phyloP scores from a whole-genome alignment of 106 monocot species.

The Dendrobium officinale region DNA sequence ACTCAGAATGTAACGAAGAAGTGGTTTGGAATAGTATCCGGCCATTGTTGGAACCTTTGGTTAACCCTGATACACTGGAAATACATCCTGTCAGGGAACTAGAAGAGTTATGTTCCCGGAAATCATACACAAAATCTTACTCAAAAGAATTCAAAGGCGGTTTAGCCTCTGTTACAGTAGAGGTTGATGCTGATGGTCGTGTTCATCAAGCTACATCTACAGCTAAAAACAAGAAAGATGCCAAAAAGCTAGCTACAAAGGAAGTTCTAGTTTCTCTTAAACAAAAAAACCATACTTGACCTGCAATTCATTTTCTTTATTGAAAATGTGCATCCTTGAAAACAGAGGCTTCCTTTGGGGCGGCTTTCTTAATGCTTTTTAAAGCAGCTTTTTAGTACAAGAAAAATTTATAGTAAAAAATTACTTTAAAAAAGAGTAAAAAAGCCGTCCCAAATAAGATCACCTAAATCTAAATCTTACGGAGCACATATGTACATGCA shows the following conservation, averaged over 20 bases:
- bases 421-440: too few species aligned
- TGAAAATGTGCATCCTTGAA: too few species aligned
- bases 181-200: constrained; percentile 22
- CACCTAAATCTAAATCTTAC: too few species aligned
- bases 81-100: constrained; percentile 52
- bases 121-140: constrained; percentile 16
- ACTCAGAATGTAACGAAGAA: constrained; percentile 35
- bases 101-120: constrained; percentile 30
- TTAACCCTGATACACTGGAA: constrained; percentile 47
- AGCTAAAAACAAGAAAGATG: constrained; percentile 19
- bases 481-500: too few species aligned
- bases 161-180: constrained; percentile 17
- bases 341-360: too few species aligned
- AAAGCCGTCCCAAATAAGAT: too few species aligned
- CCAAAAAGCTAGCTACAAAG: constrained; percentile 32
- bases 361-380: too few species aligned
- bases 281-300: too few species aligned
- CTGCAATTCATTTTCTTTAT: too few species aligned
- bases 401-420: too few species aligned
- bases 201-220: constrained; percentile 15
- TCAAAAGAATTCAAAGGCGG: background rate
- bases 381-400: too few species aligned
- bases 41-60: constrained; percentile 51
- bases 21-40: constrained; percentile 51
- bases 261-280: constrained; percentile 20